These are phyloP conservation scores for Leucocoprinus leucothites DNA, from an alignment of 768 basidiomycete species.

Conservation along the genomic window DNA sequence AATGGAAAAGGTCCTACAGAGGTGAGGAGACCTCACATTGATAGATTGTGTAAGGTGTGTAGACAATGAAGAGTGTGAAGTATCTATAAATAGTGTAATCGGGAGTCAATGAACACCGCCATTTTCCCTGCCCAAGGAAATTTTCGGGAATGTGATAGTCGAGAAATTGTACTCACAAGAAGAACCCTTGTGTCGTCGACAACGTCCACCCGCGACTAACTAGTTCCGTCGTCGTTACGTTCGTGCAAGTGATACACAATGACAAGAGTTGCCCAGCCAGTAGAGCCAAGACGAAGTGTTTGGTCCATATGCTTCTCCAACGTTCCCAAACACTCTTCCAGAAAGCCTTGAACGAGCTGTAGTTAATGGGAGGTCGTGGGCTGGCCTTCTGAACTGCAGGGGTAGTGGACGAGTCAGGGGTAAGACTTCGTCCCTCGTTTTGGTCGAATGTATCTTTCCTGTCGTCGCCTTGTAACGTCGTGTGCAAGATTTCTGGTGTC, in stretches of 20 bases:
- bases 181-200: slow-evolving; percentile 60
- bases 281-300: slow-evolving; percentile 64
- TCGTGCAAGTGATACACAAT: slow-evolving; percentile 86
- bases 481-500: not conserved
- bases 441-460: not conserved
- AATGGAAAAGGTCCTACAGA: slow-evolving; percentile 4
- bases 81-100: slow-evolving; percentile 47
- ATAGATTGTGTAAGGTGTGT: slow-evolving; percentile 90
- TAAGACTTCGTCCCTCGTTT: slow-evolving; percentile 6
- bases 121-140: not conserved
- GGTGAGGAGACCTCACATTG: slow-evolving; percentile 51
- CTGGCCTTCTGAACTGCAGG: not conserved
- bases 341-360: slow-evolving; percentile 57
- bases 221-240: slow-evolving; percentile 81
- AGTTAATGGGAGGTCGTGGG: slow-evolving; percentile 61
- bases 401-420: not conserved
- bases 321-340: slow-evolving; percentile 49
- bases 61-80: slow-evolving; percentile 68
- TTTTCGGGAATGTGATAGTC: not conserved
- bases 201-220: slow-evolving; percentile 18
- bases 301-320: slow-evolving; percentile 78
- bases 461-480: not conserved
- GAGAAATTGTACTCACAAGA: slow-evolving; percentile 56
- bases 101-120: slow-evolving; percentile 1
- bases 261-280: slow-evolving; percentile 82